Evolutionary conservation across 176 grass and related monocot genomes (phyloP).

Genomic region (Hyparrhenia diplandra): DNA sequence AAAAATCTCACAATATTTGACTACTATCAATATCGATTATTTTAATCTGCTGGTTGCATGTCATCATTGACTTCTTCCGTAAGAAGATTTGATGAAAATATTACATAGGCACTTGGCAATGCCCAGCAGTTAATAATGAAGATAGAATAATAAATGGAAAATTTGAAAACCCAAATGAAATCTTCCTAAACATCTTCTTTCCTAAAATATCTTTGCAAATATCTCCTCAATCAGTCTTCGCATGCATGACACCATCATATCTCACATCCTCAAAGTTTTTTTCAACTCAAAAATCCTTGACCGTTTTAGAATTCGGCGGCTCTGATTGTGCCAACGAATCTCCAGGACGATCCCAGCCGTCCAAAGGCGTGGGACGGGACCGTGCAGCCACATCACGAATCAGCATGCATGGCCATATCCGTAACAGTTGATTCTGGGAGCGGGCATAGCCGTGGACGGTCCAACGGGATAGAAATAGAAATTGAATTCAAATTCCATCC

Average conservation of each 20-base stretch:
- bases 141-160: background rate
- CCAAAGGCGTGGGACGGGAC: background rate
- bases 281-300: background rate
- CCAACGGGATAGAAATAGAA: slow-evolving; percentile 1
- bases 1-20: background rate
- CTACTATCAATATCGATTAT: background rate
- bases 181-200: background rate
- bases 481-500: background rate
- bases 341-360: background rate
- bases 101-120: background rate
- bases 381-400: background rate
- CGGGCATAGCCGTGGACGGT: background rate
- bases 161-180: background rate
- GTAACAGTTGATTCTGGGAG: background rate
- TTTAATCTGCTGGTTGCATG: background rate
- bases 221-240: background rate
- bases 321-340: background rate
- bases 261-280: background rate
- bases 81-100: background rate
- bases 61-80: background rate
- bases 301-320: background rate
- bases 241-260: background rate
- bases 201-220: background rate
- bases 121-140: background rate
- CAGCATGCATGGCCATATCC: background rate